Percentiles rank a stretch among this genome's conserved stretches.
Evolutionary conservation across 2,329 filamentous ascomycete genomes (phyloP).

Genomic region (Triangularia setosa): DNA sequence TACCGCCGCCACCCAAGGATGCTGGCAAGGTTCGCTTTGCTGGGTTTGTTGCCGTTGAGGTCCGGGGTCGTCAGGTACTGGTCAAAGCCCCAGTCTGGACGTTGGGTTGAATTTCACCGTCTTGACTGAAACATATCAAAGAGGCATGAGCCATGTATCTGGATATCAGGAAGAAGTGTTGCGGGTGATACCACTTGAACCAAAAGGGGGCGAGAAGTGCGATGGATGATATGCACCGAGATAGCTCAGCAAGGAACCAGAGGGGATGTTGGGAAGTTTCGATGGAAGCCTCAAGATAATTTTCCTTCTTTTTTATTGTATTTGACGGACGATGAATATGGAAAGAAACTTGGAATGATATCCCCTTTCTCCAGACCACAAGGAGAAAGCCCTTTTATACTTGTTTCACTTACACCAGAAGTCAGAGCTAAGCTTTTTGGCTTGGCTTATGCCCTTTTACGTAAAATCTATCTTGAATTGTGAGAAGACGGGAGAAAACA

Average conservation of each 20-base stretch:
- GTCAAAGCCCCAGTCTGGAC: slow-evolving; percentile 73
- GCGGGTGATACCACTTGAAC: background rate
- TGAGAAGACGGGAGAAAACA: background rate
- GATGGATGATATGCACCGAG: background rate
- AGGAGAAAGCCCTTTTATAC: background rate
- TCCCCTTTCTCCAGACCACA: background rate
- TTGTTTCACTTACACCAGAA: background rate
- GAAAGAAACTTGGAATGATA: slow-evolving; percentile 4
- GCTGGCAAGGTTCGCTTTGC: slow-evolving; percentile 65
- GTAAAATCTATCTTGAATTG: background rate
- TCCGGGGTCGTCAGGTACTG: slow-evolving; percentile 70
- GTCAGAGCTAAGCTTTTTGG: background rate
- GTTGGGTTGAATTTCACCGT: slow-evolving; percentile 33
- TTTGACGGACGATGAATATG: background rate
- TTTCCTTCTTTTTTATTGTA: background rate
- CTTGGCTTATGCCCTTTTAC: background rate
- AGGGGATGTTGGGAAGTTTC: background rate
- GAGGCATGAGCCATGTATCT: too few relatives aligned
- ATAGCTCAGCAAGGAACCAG: background rate
- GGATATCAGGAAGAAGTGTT: background rate
- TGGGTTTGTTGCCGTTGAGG: slow-evolving; percentile 70
- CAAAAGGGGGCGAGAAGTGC: background rate
- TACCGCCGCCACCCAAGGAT: slow-evolving; percentile 36
- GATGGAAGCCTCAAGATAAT: background rate
- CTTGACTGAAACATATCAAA: too few relatives aligned